Conservation (phyloP, 352 stramenopile genomes). For the Globisporangium perplexum region DNA sequence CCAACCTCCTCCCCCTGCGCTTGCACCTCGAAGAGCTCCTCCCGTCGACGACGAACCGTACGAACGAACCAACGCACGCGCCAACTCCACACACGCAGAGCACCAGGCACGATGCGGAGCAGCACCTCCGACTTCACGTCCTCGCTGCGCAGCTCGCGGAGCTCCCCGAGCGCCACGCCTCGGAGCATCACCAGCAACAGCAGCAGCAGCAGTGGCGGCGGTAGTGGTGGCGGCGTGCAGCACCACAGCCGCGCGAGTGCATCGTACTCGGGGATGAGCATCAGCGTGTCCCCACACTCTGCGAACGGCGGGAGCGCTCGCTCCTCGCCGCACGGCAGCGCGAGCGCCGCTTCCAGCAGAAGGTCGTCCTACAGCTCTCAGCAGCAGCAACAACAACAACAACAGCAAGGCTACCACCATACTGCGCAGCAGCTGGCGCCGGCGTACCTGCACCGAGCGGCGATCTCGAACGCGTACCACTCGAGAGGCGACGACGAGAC, state of each 20-base stretch:
- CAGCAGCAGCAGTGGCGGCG: too few species aligned
- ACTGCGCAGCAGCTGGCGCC: conserved; percentile 10
- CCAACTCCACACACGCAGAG: too few species aligned
- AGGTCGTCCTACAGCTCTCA: conserved; percentile 22
- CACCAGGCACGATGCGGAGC: conserved; percentile 14
- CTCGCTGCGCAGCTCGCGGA: conserved; percentile 23
- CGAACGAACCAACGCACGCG: too few species aligned
- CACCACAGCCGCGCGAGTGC: conserved; percentile 7
- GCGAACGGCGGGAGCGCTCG: conserved; percentile 18
- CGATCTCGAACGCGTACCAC: conserved; percentile 63
- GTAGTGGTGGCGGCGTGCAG: neutral
- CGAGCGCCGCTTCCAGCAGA: conserved; percentile 14
- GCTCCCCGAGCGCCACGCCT: conserved; percentile 17
- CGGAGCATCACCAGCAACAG: conserved; percentile 6
- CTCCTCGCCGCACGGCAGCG: conserved; percentile 25
- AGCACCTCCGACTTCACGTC: conserved; percentile 24
- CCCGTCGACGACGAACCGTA: too few species aligned
- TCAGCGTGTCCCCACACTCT: conserved; percentile 38
- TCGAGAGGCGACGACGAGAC: conserved; percentile 54
- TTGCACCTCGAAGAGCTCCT: too few species aligned
- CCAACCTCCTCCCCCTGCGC: too few species aligned
- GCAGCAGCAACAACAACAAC: conserved; percentile 21
- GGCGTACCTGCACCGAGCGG: conserved; percentile 48
- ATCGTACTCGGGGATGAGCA: conserved; percentile 29
- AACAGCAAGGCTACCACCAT: conserved; percentile 9